phyloP scores from a whole-genome alignment of 768 basidiomycete genomes.

The Leccinum longicurvipes region DNA sequence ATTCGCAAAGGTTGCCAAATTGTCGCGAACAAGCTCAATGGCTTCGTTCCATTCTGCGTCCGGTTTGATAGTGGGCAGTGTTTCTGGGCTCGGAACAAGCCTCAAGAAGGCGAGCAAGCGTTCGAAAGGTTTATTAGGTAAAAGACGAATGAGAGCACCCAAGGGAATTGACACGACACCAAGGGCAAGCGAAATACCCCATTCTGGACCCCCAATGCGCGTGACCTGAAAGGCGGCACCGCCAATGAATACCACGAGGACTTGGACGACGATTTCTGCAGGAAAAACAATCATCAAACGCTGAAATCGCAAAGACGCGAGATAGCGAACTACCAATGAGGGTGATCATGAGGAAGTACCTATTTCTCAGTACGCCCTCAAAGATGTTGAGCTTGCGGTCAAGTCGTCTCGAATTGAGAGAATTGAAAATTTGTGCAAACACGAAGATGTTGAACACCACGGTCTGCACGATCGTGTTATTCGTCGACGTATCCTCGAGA shows the following conservation, averaged over 20 bases:
- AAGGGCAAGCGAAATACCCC: conserved; percentile 89
- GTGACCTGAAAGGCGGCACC: conserved; percentile 90
- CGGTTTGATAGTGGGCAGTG: conserved; percentile 58
- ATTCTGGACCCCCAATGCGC: conserved; percentile 74
- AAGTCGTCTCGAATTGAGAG: conserved; percentile 84
- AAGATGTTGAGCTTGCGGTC: conserved; percentile 89
- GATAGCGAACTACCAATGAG: conserved; percentile 60
- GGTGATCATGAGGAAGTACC: conserved; percentile 83
- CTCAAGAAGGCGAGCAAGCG: conserved; percentile 50
- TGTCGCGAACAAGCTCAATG: conserved; percentile 79
- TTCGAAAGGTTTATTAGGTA: conserved; percentile 82
- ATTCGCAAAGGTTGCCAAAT: conserved; percentile 76
- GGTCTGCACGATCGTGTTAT: conserved; percentile 61
- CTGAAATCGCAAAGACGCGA: not conserved
- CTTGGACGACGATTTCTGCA: conserved; percentile 81
- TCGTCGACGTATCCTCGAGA: conserved; percentile 34
- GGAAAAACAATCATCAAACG: not conserved
- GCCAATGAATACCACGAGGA: conserved; percentile 88
- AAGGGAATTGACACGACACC: conserved; percentile 87
- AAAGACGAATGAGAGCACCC: conserved; percentile 72
- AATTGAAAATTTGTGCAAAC: conserved; percentile 96
- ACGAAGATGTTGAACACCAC: conserved; percentile 98
- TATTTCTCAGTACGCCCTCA: conserved; percentile 74
- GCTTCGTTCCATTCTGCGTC: conserved; percentile 75
- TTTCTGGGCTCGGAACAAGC: conserved; percentile 60